Base-by-base conservation (phyloP, 1,284 basidiomycete genomes). In the Melampsora larici-populina region DNA sequence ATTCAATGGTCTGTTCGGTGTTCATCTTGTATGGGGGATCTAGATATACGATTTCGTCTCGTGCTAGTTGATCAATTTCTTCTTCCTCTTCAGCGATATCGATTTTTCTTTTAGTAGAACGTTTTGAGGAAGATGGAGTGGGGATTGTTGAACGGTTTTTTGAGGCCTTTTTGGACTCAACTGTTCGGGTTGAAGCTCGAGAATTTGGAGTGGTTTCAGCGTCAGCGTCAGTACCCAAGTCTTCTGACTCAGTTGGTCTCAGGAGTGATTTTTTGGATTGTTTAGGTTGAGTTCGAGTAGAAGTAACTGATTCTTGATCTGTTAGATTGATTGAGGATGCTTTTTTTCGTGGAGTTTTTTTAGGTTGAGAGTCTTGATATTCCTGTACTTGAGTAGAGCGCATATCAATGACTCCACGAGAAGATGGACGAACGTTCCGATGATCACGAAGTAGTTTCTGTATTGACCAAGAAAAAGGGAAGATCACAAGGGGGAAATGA, bases 401-500 rank as follows among this genome's bases (percentile, higher is more conserved):
- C 72, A 74, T 74, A 29, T 74, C 72, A 64, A 74, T 65, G 63
- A 74, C 66, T 1, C 72, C 72, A 24, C 26, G 48, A 13, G 72
- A 36, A 36, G 72, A 74, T 24, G 72, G 72, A 51, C 36, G 49
- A n/a, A 74, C 55, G 43, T 31, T 73, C 36, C 58, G 68, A 63
- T 79, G 68, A n/a, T 6, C 66, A n/a, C 67, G 48, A 65, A 70
- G 60, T 26, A 69, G 36, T 72, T 68, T 79, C 72, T 78, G 46
- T 29, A 63, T 18, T 33, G 40, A n/a, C n/a, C n/a, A n/a, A n/a
- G n/a, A n/a, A n/a, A 58, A n/a, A n/a, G 81, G 76, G 72, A 70
- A n/a, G n/a, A n/a, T n/a, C 69, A 79, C 13, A 79, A 70, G 24
- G 77, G 78, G 0, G 65, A 70, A 58, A 74, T 78, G 71, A 76